These are phyloP conservation scores for Camptophora hylomeconis DNA, from an alignment of 2,329 filamentous ascomycete genomes.

Conservation along the genomic window DNA sequence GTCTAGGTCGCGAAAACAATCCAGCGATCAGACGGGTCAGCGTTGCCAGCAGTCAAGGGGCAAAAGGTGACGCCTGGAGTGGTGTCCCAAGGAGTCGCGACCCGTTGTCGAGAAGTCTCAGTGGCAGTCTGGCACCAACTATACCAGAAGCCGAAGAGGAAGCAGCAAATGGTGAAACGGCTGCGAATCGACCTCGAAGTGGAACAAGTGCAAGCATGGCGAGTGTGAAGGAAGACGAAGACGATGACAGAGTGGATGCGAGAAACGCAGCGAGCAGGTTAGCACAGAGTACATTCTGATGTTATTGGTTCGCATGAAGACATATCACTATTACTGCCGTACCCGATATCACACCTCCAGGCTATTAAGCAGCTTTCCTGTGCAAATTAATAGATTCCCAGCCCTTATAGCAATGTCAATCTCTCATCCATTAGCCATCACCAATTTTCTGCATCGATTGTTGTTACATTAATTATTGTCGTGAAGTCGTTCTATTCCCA, in stretches of 20 bases:
- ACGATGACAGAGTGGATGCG: conserved; percentile 89
- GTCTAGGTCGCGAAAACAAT: conserved; percentile 78
- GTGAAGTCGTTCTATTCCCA: too few relatives aligned
- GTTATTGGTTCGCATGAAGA: too few relatives aligned
- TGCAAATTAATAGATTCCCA: too few relatives aligned
- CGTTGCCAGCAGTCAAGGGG: conserved; percentile 78
- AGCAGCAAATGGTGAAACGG: conserved; percentile 25
- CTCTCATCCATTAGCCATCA: too few relatives aligned
- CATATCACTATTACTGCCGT: too few relatives aligned
- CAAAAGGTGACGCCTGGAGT: conserved; percentile 97
- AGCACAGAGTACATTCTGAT: conserved; percentile 80
- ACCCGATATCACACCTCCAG: too few relatives aligned
- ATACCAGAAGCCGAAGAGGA: conserved; percentile 50
- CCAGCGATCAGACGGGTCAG: conserved; percentile 61
- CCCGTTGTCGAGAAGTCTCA: conserved; percentile 63
- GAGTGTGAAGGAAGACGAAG: conserved; percentile 59
- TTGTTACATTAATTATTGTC: too few relatives aligned
- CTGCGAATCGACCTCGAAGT: conserved; percentile 22
- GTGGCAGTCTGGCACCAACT: conserved; percentile 44
- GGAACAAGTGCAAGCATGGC: conserved; percentile 38
- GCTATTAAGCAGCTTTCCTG: too few relatives aligned
- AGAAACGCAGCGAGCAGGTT: conserved; percentile 88
- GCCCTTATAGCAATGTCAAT: too few relatives aligned
- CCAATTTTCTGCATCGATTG: too few relatives aligned
- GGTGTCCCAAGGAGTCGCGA: conserved; percentile 77